A percentile compares a stretch with the other conserved stretches of the same genome.
phyloP scores from a whole-genome alignment of 441 rosid species.

The Croton laevigatus region DNA sequence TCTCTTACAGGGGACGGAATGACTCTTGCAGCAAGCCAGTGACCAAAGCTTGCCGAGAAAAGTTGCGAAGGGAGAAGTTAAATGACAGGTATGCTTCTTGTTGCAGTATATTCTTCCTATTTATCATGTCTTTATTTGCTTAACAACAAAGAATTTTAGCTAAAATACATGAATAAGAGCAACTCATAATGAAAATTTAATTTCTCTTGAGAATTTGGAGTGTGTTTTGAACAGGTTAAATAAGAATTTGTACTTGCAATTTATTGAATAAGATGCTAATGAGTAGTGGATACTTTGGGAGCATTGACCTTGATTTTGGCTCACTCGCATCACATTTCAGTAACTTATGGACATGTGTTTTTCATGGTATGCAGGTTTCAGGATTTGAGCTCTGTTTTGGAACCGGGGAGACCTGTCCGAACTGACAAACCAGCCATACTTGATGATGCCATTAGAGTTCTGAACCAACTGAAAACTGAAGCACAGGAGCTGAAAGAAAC shows the following conservation, averaged over 20 bases:
- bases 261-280: background rate
- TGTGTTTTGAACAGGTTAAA: background rate
- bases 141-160: background rate
- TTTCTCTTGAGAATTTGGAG: background rate
- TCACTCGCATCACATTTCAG: background rate
- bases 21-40: slow-evolving; percentile 55
- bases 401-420: slow-evolving; percentile 72
- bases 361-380: slow-evolving; percentile 53
- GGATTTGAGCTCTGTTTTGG: slow-evolving; percentile 77
- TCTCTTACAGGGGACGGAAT: slow-evolving; percentile 44
- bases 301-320: background rate
- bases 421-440: slow-evolving; percentile 77
- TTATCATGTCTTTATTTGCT: background rate
- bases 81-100: slow-evolving; percentile 57
- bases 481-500: slow-evolving; percentile 75
- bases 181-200: background rate
- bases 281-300: background rate
- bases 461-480: slow-evolving; percentile 71
- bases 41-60: slow-evolving; percentile 84
- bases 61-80: slow-evolving; percentile 72
- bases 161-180: background rate
- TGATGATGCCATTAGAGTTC: slow-evolving; percentile 75
- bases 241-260: background rate
- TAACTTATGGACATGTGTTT: background rate
- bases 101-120: background rate